Percentiles rank a stretch among this genome's conserved stretches.
These are phyloP conservation scores for Yamadazyma aaseri DNA, from an alignment of 1,139 yeast genomes.

Conservation along the genomic window DNA sequence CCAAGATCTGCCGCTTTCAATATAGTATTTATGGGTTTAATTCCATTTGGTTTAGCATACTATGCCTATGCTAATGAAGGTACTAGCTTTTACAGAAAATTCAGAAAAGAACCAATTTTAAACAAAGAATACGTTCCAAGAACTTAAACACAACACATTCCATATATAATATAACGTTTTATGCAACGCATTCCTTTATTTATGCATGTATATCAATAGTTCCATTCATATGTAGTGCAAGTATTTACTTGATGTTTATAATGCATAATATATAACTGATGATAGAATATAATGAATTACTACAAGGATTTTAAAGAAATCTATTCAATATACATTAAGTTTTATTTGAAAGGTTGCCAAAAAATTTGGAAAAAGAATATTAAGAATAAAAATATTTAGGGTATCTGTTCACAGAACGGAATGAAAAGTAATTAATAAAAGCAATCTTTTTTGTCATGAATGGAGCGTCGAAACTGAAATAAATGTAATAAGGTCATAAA, in stretches of 20 bases:
- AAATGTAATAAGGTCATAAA: not conserved
- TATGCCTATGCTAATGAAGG: constrained; percentile 43
- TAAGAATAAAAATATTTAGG: not conserved
- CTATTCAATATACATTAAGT: constrained; percentile 1
- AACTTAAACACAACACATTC: constrained; percentile 18
- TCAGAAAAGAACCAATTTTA: constrained; percentile 38
- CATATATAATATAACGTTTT: too few relatives aligned
- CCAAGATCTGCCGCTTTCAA: constrained; percentile 39
- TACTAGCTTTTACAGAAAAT: constrained; percentile 31
- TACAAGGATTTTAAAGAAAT: not conserved
- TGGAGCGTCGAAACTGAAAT: not conserved
- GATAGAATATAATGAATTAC: constrained; percentile 1
- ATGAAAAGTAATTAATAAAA: not conserved
- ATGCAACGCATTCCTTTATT: too few relatives aligned
- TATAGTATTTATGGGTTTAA: constrained; percentile 35
- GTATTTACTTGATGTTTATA: constrained; percentile 4
- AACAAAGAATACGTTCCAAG: constrained; percentile 45
- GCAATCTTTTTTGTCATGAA: not conserved
- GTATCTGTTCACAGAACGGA: not conserved
- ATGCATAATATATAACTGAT: constrained; percentile 3
- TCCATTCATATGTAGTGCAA: too few relatives aligned
- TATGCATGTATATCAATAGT: too few relatives aligned
- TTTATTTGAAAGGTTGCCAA: not conserved
- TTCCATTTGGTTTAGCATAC: constrained; percentile 39
- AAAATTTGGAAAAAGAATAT: not conserved